Base-by-base conservation (phyloP, 1,284 basidiomycete genomes). In the Naganishia cerealis region DNA sequence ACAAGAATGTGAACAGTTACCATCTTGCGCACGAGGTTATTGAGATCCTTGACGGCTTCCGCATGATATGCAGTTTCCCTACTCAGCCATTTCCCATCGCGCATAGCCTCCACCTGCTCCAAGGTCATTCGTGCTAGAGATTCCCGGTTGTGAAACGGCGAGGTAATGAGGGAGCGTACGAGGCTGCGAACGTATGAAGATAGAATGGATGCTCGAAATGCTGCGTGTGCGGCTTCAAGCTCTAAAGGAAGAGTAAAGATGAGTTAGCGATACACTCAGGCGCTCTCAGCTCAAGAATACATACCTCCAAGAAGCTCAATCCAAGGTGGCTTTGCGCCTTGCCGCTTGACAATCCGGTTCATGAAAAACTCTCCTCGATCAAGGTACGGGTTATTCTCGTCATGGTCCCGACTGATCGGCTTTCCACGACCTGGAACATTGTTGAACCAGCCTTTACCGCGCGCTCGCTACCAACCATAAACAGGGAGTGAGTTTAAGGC, bases 301-400 rank as follows among this genome's bases (percentile, higher is more conserved):
- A 63, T 69, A 87, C 88, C 87, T 69, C 83, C 82, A 78, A 94
- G 92, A 40, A 93, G 75, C 78, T 94, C 92, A 3, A 95, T 88
- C 91, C 91, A 95, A 2, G 91, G 90, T n/a, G 92, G 93, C 0
- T 88, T 86, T 1, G 89, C 90, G 16, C 90, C 91, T 74, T 93
- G 90, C 46, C 87, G 83, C 74, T 92, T 89, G 21, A 95, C 86
- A 68, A 94, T 92, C 15, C 92, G 86, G 75, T 94, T 94, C 89
- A 94, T 89, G 61, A 94, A 81, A 72, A 89, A 90, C 76, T 92
- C 79, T 24, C 75, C 74, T 5, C 70, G 72, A 29, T 83, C 85
- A 67, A 92, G 87, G 76, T 90, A 92, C 0, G 91, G 92, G 75
- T 94, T 94, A 36, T 82, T 81, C 75, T 91, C 90, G 63, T 90